Conservation (phyloP, 2,329 filamentous ascomycete species). For the Talaromyces sp. region DNA sequence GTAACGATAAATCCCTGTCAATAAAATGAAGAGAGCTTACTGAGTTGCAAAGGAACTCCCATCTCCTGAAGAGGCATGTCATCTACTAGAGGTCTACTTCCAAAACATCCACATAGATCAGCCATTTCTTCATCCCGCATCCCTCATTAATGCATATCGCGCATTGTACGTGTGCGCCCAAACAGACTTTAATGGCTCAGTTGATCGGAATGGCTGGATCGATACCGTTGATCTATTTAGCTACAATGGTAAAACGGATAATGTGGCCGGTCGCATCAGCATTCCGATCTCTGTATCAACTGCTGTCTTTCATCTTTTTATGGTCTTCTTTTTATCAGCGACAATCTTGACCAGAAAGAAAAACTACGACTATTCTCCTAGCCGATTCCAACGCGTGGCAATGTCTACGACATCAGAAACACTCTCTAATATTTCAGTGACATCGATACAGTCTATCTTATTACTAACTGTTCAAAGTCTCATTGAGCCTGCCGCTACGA, state of each 20-base stretch:
- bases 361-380: conserved; percentile 38
- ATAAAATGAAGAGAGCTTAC: background rate
- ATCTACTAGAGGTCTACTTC: conserved; percentile 30
- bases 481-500: conserved; percentile 36
- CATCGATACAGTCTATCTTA: conserved; percentile 36
- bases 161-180: conserved; percentile 27
- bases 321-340: conserved; percentile 41
- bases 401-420: conserved; percentile 34
- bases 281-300: conserved; percentile 20
- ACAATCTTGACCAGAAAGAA: conserved; percentile 38
- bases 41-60: conserved; percentile 24
- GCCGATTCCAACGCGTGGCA: conserved; percentile 38
- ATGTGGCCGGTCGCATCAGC: conserved; percentile 1
- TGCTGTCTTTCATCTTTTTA: conserved; percentile 37
- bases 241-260: conserved; percentile 30
- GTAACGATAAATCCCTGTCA: background rate
- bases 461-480: conserved; percentile 37
- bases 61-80: conserved; percentile 26
- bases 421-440: conserved; percentile 38
- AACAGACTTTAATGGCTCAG: conserved; percentile 9
- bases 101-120: conserved; percentile 34
- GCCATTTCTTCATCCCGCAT: conserved; percentile 32
- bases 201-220: conserved; percentile 31
- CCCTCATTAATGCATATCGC: conserved; percentile 29
- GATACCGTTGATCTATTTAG: conserved; percentile 21